Conservation (phyloP, 2,329 filamentous ascomycete species). For the Sphaerulina vaccinii region DNA sequence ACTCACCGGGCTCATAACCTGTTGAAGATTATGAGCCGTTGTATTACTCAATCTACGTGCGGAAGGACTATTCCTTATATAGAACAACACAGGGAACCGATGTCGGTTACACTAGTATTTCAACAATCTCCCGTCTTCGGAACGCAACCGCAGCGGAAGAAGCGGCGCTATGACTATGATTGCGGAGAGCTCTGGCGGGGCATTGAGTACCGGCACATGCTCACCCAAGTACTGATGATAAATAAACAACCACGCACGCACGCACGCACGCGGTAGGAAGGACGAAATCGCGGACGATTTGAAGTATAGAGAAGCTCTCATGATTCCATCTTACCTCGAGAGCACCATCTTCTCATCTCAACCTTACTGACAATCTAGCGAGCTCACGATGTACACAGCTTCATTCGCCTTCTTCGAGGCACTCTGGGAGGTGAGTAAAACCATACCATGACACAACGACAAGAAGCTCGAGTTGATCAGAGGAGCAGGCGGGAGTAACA, state of each 20-base stretch:
- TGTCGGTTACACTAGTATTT: neutral
- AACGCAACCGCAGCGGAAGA: no score
- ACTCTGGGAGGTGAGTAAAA: slow-evolving; percentile 61
- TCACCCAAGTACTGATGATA: no score
- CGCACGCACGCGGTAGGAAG: no score
- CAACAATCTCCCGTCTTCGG: no score
- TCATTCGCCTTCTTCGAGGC: slow-evolving; percentile 82
- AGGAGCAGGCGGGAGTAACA: slow-evolving; percentile 53
- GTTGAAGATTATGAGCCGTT: neutral
- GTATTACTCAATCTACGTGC: neutral
- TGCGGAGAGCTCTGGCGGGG: no score
- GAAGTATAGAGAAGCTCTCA: no score
- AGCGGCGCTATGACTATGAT: no score
- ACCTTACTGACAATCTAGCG: neutral
- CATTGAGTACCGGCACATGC: no score
- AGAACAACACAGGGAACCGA: neutral
- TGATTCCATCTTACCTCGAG: no score
- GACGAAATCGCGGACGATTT: no score
- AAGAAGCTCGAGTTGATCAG: neutral
- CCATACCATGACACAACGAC: neutral
- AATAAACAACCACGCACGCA: no score
- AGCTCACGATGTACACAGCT: slow-evolving; percentile 59
- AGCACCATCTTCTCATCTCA: no score
- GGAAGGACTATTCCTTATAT: neutral
- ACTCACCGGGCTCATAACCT: neutral